These are phyloP conservation scores for Heterobasidion occidentale DNA, from an alignment of 1,284 basidiomycete genomes.

Conservation along the genomic window DNA sequence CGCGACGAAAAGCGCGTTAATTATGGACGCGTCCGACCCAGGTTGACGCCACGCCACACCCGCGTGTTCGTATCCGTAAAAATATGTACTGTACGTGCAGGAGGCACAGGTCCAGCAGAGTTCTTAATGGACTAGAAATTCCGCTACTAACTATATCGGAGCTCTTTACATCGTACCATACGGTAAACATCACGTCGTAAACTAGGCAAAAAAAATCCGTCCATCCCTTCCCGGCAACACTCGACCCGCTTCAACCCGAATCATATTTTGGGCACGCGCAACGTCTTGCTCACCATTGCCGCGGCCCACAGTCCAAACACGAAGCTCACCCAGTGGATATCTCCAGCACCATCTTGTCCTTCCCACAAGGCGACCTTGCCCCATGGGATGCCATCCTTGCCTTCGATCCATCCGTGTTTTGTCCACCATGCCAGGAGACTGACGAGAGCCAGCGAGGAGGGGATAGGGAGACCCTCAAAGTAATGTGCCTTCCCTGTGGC, in stretches of 20 bases:
- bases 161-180: background rate
- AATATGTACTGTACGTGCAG: too few species aligned
- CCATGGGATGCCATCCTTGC: slow-evolving; percentile 67
- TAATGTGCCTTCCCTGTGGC: slow-evolving; percentile 83
- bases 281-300: slow-evolving; percentile 93
- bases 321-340: slow-evolving; percentile 70
- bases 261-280: slow-evolving; percentile 74
- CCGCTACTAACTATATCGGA: background rate
- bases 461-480: slow-evolving; percentile 98
- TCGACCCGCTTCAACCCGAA: background rate
- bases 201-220: background rate
- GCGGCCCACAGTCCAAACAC: slow-evolving; percentile 82
- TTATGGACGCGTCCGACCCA: slow-evolving; percentile 1
- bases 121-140: background rate
- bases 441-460: slow-evolving; percentile 82
- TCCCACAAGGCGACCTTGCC: slow-evolving; percentile 74
- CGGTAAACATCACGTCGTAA: background rate
- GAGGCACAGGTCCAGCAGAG: too few species aligned
- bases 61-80: too few species aligned
- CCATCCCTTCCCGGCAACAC: too few species aligned
- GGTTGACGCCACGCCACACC: background rate
- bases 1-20: slow-evolving; percentile 15
- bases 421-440: slow-evolving; percentile 79
- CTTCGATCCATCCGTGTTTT: slow-evolving; percentile 76
- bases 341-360: slow-evolving; percentile 61